Base-by-base conservation (phyloP, 2,329 filamentous ascomycete genomes). In the Cordyceps javanica region DNA sequence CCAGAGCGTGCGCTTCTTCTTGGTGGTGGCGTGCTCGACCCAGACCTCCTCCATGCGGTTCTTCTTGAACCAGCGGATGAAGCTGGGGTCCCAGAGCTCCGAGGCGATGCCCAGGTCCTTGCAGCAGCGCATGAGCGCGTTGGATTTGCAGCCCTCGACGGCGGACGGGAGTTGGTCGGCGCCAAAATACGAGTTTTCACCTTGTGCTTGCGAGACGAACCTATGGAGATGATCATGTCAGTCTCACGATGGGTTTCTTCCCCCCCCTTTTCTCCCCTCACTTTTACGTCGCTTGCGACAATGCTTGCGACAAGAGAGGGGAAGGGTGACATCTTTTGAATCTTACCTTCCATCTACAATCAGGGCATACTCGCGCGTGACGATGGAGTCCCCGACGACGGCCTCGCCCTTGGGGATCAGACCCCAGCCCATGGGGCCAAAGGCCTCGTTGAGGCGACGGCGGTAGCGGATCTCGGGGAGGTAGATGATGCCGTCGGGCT, bases 391-490 rank as follows among this genome's bases (percentile, higher is more conserved):
- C n/a, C 90, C 91, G 1, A 96, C 89, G 13, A 91, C 87, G 53
- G 90, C 86, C 70, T 96, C 90, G 16, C 91, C 88, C 59, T 92
- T 79, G 10, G 94, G 94, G 57, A 93, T 93, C 56, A 99, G 76
- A 1, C 94, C 94, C 94, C 94, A 99, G 7, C 89, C 94, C 55
- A 95, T 94, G 0, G 94, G 94, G 0, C 94, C 93, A 74, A 99
- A 99, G 0, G 91, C 91, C 66, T 80, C 78, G 72, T 97, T 97
- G 66, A 99, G 74, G 62, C 96, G 93, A 62, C 93, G 80, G 45
- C 94, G 80, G 75, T 99, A 99, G 76, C 97, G 97, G 78, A 99
- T 97, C 79, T 99, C 94, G 13, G 94, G 94, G 59, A 99, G 78
- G 71, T 97, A 99, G 60, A 97, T 78, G 64, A 99, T 93, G 34